These are phyloP conservation scores for Carnegiea gigantea DNA, from an alignment of 179 eudicot species.

Conservation along the genomic window DNA sequence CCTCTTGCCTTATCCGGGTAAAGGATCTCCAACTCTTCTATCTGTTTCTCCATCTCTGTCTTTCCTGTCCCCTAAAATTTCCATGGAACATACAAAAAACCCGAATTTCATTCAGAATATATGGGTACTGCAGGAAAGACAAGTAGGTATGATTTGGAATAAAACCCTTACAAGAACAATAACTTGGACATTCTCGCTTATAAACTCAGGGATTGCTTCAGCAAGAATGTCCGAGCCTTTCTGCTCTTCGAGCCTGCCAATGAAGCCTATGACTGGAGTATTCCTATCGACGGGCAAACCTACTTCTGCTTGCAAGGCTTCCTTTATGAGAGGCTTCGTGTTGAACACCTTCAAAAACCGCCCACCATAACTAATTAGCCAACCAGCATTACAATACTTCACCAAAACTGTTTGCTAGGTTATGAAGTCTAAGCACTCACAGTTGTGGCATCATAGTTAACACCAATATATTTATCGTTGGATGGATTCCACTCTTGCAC, in stretches of 20 bases:
- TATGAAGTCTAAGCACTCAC: slow-evolving; percentile 35
- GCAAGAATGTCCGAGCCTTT: slow-evolving; percentile 93
- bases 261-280: slow-evolving; percentile 82
- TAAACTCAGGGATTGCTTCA: slow-evolving; percentile 65
- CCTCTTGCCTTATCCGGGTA: slow-evolving; percentile 78
- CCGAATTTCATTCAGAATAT: neutral
- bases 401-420: neutral
- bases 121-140: neutral
- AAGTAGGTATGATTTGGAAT: neutral
- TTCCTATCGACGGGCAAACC: slow-evolving; percentile 68
- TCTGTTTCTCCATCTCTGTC: slow-evolving; percentile 65
- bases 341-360: slow-evolving; percentile 43
- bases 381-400: neutral
- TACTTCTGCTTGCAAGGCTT: slow-evolving; percentile 78
- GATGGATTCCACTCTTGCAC: slow-evolving; percentile 86
- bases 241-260: slow-evolving; percentile 90
- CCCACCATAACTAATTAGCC: neutral
- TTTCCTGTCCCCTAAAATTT: slow-evolving; percentile 83
- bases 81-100: neutral
- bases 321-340: slow-evolving; percentile 69
- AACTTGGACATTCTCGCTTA: slow-evolving; percentile 65
- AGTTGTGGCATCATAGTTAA: slow-evolving; percentile 60
- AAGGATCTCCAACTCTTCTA: slow-evolving; percentile 55
- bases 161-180: slow-evolving; percentile 57
- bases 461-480: slow-evolving; percentile 56